phyloP scores from a whole-genome alignment of 257 asterid genomes.

The Leptodermis oblonga region DNA sequence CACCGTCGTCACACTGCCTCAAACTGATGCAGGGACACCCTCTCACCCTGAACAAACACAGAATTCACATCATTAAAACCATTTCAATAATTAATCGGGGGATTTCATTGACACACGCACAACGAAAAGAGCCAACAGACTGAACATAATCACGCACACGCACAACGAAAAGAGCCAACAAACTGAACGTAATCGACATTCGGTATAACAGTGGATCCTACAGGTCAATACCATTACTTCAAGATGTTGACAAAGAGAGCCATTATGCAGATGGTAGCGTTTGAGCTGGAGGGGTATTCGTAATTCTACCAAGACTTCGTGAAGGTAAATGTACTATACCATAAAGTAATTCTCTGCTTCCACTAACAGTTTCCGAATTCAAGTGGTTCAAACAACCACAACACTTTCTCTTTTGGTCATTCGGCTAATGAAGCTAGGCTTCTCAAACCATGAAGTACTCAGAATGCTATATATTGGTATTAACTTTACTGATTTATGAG shows the following conservation, averaged over 20 bases:
- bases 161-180: no score
- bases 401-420: neutral
- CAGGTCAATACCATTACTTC: no score
- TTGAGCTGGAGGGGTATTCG: neutral
- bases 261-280: neutral
- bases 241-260: no score
- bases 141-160: neutral
- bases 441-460: no score
- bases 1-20: slow-evolving; percentile 6
- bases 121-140: no score
- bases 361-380: neutral
- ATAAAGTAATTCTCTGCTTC: neutral
- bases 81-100: neutral
- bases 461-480: neutral
- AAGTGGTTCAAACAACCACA: neutral
- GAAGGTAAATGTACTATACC: neutral
- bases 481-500: neutral
- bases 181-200: no score
- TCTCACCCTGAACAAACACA: slow-evolving; percentile 15
- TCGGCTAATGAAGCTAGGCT: neutral
- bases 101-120: neutral
- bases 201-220: no score
- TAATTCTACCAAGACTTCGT: neutral
- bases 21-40: neutral
- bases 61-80: neutral